Conservation (phyloP, 1,284 basidiomycete species). For the Leucoagaricus sp. region DNA sequence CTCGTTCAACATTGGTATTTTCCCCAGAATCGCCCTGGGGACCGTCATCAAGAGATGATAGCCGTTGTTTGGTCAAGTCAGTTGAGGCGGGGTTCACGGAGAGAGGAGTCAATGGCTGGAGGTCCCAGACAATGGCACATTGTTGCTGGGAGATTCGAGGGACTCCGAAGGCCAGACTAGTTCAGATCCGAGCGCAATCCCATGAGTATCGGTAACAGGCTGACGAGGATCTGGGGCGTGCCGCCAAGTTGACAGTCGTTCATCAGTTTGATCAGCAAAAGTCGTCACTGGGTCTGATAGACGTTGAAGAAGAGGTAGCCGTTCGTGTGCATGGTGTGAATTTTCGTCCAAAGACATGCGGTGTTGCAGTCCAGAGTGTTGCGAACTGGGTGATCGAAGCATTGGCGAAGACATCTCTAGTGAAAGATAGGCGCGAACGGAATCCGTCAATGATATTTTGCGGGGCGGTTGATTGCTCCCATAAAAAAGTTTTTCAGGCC, state of each 20-base stretch:
- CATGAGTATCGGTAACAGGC: not conserved
- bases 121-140: not conserved
- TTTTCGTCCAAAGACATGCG: not conserved
- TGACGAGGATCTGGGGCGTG: conserved; percentile 1
- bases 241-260: not conserved
- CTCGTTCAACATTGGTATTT: not conserved
- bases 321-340: conserved; percentile 1
- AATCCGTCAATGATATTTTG: conserved; percentile 43
- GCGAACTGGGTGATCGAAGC: not conserved
- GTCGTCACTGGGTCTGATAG: conserved; percentile 6
- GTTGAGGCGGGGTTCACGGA: not conserved
- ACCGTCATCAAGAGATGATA: conserved; percentile 7
- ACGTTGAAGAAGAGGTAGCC: conserved; percentile 2
- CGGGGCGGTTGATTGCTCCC: conserved; percentile 24
- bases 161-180: not conserved
- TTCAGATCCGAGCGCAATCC: not conserved
- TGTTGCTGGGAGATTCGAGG: not conserved
- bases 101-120: not conserved
- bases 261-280: not conserved
- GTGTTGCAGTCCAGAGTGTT: not conserved
- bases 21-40: conserved; percentile 8
- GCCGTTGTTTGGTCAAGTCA: not conserved
- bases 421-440: conserved; percentile 51
- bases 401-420: conserved; percentile 14
- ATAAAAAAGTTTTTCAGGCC: not conserved